phyloP scores from a whole-genome alignment of 441 rosid species.

The Dalechampia spathulata region DNA sequence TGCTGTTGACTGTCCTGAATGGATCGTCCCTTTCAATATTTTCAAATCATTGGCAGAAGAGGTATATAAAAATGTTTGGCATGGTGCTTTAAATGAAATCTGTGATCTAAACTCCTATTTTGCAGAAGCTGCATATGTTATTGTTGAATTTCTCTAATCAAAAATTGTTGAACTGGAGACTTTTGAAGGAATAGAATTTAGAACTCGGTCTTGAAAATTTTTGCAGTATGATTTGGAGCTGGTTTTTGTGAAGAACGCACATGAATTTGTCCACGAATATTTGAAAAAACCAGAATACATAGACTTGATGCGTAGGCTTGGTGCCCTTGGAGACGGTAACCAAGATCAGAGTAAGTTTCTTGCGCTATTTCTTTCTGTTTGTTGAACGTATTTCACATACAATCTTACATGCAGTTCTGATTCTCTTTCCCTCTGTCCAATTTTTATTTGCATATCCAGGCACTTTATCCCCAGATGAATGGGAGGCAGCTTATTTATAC shows the following conservation, averaged over 20 bases:
- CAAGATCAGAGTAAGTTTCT: slow-evolving; percentile 65
- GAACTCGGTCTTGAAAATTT: neutral
- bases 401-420: too few relatives aligned
- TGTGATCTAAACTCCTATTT: neutral
- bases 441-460: slow-evolving; percentile 29
- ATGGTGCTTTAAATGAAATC: neutral
- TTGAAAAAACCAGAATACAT: slow-evolving; percentile 63
- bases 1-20: slow-evolving; percentile 97
- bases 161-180: neutral
- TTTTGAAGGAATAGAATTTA: neutral
- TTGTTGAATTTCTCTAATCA: neutral
- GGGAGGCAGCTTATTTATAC: slow-evolving; percentile 92
- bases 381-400: neutral
- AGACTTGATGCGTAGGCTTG: slow-evolving; percentile 89
- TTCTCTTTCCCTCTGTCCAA: too few relatives aligned
- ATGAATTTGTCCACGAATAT: slow-evolving; percentile 87
- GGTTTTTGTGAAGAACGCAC: slow-evolving; percentile 82
- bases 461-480: slow-evolving; percentile 86
- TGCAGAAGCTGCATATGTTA: neutral
- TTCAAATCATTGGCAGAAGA: slow-evolving; percentile 92
- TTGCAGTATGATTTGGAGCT: slow-evolving; percentile 84
- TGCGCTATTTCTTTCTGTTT: neutral
- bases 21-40: slow-evolving; percentile 89
- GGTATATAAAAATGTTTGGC: slow-evolving; percentile 33
- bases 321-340: slow-evolving; percentile 97